Base-by-base conservation (phyloP, 805 yeast genomes). In the Hanseniaspora valbyensis region DNA sequence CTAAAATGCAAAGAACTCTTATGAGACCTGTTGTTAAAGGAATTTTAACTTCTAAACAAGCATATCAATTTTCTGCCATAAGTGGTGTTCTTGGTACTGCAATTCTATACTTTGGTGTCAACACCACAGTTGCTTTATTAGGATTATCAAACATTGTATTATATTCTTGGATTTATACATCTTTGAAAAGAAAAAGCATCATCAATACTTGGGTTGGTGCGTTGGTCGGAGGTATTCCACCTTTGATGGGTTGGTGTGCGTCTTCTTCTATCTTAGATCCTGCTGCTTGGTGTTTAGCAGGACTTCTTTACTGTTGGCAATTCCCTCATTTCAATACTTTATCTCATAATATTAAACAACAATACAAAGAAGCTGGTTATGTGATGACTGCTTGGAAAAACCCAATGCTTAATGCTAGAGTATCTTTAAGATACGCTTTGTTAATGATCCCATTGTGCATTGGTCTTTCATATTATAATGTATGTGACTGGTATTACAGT, bases 231-330 rank as follows among this genome's bases (percentile, higher is more conserved):
- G 98, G 96, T 0, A 84, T 92, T 42, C 98, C 98, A 0, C 98
- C 98, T 19, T 72, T 92, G 45, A 92, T 92, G 98, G 98, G 98
- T 2, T 92, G 98, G 98, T 96, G 95, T 2, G 87, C 90, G 0
- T 83, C 95, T 12, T 78, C 86, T 3, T 76, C 88, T 0, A 66
- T 89, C 33, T 57, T 74, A 2, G 85, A 87, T 55, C 96, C 97
- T 0, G 96, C 92, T 7, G 94, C 95, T 3, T 90, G 97, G 97
- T 79, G 89, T 61, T 69, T 92, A 22, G 96, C 96, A 0, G 86
- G 83, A 0, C 68, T 92, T 48, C 68, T 92, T 36, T 92, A 84
- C 61, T 95, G 96, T 6, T 92, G 98, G 98, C 98, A 92, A 66
- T 92, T 92, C 65, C 98, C 98, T 2, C 98, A 92, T 64, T 92